Conservation (phyloP, 495 filamentous ascomycete genomes). For the Aspergillus wentii region DNA sequence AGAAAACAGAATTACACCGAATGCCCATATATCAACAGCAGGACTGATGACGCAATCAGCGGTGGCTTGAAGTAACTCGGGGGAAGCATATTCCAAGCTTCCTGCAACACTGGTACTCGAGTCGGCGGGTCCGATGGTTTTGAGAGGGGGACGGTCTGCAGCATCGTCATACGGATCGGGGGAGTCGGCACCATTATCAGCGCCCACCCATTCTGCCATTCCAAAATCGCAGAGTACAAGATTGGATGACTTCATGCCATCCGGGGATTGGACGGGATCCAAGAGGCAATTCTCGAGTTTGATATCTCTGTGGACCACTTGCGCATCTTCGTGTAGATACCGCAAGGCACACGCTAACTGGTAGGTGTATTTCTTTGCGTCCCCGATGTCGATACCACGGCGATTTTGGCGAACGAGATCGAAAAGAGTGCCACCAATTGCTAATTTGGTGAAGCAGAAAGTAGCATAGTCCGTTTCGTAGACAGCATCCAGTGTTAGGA, state of each 20-base stretch:
- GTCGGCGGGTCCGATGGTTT: constrained; percentile 50
- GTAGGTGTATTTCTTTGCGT: constrained; percentile 60
- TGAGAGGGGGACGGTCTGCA: constrained; percentile 40
- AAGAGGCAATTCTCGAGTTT: constrained; percentile 76
- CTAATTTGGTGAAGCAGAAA: constrained; percentile 68
- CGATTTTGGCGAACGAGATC: constrained; percentile 60
- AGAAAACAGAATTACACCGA: constrained; percentile 61
- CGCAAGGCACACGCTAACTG: constrained; percentile 66
- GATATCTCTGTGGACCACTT: constrained; percentile 68
- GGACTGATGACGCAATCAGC: constrained; percentile 46
- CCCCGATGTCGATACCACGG: constrained; percentile 43
- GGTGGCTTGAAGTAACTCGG: constrained; percentile 50
- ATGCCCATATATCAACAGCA: constrained; percentile 69
- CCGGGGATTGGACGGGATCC: constrained; percentile 45
- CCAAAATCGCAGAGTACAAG: constrained; percentile 72
- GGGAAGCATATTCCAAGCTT: constrained; percentile 63
- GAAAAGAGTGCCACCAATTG: constrained; percentile 65
- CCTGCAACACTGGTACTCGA: constrained; percentile 56
- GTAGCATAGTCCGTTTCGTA: constrained; percentile 69
- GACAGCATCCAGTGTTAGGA: constrained; percentile 61
- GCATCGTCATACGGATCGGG: constrained; percentile 47
- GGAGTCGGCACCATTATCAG: constrained; percentile 43
- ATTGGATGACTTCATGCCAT: constrained; percentile 46
- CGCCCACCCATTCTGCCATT: constrained; percentile 66
- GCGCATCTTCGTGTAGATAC: constrained; percentile 70